Conservation (phyloP, 805 yeast genomes). For the Diddensiella santjacobensis region DNA sequence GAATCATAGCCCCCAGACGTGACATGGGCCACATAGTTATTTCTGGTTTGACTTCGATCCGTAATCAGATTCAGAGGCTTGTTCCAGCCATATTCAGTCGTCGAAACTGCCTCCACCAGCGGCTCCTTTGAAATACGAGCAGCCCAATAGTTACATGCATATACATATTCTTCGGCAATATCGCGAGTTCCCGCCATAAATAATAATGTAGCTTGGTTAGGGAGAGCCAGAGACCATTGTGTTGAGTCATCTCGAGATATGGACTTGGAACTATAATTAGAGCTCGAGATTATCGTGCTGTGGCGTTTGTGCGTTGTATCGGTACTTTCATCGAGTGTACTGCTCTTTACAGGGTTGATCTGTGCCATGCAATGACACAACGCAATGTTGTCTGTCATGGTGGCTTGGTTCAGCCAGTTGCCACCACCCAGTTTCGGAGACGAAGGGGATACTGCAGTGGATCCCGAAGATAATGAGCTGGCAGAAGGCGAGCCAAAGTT, state of each 20-base stretch:
- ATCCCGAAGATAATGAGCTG: background rate
- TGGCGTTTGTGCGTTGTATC: background rate
- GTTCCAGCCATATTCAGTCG: conserved; percentile 77
- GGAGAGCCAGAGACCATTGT: conserved; percentile 54
- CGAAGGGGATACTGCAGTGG: background rate
- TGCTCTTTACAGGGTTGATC: conserved; percentile 28
- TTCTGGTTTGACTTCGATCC: background rate
- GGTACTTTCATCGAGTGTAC: background rate
- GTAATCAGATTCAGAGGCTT: conserved; percentile 15
- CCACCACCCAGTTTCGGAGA: conserved; percentile 50
- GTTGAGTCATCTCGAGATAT: conserved; percentile 26
- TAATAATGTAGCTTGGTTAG: conserved; percentile 41
- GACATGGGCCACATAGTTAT: conserved; percentile 1
- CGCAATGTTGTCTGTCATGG: conserved; percentile 50
- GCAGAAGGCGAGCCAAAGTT: background rate
- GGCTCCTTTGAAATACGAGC: conserved; percentile 79
- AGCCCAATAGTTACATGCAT: conserved; percentile 87
- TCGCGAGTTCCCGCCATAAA: conserved; percentile 65
- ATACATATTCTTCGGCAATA: conserved; percentile 63
- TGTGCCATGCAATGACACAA: conserved; percentile 42
- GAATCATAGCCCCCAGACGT: conserved; percentile 17
- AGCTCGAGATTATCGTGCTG: conserved; percentile 9
- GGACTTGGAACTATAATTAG: conserved; percentile 15
- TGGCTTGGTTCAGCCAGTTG: conserved; percentile 63
- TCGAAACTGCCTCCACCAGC: conserved; percentile 61